Evolutionary conservation across 352 stramenopile genomes (phyloP).

Genomic region (Pythium biforme): DNA sequence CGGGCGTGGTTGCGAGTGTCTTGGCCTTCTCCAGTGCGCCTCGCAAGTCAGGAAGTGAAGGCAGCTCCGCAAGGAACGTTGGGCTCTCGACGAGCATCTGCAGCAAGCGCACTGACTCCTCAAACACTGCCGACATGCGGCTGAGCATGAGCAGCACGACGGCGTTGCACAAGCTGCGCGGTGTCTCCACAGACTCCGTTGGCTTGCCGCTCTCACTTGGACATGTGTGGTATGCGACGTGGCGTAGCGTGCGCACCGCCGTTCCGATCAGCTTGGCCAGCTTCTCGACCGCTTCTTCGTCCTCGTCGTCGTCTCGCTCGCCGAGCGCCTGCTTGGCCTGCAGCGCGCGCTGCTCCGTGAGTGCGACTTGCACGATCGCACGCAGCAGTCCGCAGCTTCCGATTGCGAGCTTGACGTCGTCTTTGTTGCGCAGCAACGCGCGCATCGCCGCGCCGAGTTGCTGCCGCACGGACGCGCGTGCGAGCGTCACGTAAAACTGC

Average conservation of each 20-base stretch:
- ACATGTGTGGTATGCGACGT: constrained; percentile 15
- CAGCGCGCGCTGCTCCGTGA: constrained; percentile 23
- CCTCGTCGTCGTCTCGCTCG: constrained; percentile 9
- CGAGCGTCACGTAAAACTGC: constrained; percentile 76
- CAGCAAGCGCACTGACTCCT: constrained; percentile 54
- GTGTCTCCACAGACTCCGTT: neutral
- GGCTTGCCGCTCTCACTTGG: neutral
- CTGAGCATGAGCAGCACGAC: constrained; percentile 62
- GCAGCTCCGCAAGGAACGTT: constrained; percentile 28
- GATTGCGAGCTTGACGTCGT: constrained; percentile 48
- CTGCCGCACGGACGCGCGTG: constrained; percentile 24
- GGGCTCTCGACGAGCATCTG: constrained; percentile 54
- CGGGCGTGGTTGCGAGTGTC: constrained; percentile 34
- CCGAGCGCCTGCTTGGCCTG: neutral
- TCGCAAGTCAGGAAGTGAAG: constrained; percentile 44
- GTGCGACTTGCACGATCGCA: constrained; percentile 43
- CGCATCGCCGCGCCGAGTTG: constrained; percentile 35
- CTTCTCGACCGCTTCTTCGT: too few relatives aligned
- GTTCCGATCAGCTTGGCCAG: constrained; percentile 5
- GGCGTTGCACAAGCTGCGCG: constrained; percentile 34
- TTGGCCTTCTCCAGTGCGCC: constrained; percentile 56
- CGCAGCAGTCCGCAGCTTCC: constrained; percentile 37
- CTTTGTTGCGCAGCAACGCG: constrained; percentile 37
- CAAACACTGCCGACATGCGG: constrained; percentile 46
- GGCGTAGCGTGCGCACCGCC: constrained; percentile 17